A percentile compares a stretch with the other conserved stretches of the same genome.
Conservation (phyloP, 106 monocot genomes). For the Dioscorea dumetorum region DNA sequence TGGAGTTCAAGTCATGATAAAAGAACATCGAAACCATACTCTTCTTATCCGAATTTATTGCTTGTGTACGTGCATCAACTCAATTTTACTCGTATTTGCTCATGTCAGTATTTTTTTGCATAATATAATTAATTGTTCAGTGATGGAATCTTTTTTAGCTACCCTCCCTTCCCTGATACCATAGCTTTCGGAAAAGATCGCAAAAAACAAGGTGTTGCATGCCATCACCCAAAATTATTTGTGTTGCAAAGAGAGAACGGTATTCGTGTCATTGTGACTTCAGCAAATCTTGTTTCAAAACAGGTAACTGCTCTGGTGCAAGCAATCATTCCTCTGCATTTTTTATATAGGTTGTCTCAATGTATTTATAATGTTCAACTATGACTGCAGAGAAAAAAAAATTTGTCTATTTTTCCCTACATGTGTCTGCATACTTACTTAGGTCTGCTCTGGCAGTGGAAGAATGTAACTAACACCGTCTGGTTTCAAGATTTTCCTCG, state of each 20-base stretch:
- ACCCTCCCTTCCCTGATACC: slow-evolving; percentile 68
- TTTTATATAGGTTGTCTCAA: background rate
- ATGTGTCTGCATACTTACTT: background rate
- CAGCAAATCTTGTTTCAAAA: slow-evolving; percentile 75
- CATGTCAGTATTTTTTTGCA: background rate
- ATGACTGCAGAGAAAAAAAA: too few species aligned
- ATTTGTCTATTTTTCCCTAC: too few species aligned
- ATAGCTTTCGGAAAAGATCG: slow-evolving; percentile 83
- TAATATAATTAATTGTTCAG: background rate
- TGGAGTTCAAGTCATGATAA: slow-evolving; percentile 48
- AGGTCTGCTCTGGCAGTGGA: slow-evolving; percentile 53
- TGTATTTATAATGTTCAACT: too few species aligned
- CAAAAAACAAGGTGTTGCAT: slow-evolving; percentile 71
- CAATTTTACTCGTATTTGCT: background rate
- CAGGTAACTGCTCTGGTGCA: slow-evolving; percentile 36
- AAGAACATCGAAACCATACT: slow-evolving; percentile 50
- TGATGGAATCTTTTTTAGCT: slow-evolving; percentile 23
- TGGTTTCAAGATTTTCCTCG: slow-evolving; percentile 93
- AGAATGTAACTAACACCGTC: slow-evolving; percentile 74
- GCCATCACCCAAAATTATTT: slow-evolving; percentile 84
- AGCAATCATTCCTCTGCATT: background rate
- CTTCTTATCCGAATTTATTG: slow-evolving; percentile 64
- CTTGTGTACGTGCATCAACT: slow-evolving; percentile 41
- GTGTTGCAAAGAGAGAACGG: slow-evolving; percentile 66
- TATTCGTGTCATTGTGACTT: slow-evolving; percentile 69